Evolutionary conservation across 768 basidiomycete genomes (phyloP).

Genomic region (Mycena capillaripes): DNA sequence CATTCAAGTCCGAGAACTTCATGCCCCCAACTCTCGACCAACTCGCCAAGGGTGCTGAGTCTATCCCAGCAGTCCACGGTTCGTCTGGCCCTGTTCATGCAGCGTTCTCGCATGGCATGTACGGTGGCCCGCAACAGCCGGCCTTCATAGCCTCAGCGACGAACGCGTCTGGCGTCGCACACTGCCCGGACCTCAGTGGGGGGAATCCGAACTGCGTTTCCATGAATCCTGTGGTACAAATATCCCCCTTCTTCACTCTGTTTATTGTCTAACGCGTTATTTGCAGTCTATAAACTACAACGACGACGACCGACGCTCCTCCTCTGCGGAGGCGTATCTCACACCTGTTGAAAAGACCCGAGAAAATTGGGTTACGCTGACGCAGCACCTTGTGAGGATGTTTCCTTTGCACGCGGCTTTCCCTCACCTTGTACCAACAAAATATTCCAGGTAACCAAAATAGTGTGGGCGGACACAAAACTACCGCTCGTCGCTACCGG

Average conservation of each 20-base stretch:
- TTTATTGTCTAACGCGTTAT: neutral
- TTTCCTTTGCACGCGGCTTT: neutral
- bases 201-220: constrained; percentile 68
- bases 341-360: constrained; percentile 63
- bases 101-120: constrained; percentile 26
- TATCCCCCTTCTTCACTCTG: neutral
- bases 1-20: constrained; percentile 19
- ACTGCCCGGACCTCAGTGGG: constrained; percentile 65
- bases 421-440: too few species aligned
- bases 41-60: constrained; percentile 21
- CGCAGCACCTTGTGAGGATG: constrained; percentile 43
- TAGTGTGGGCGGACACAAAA: constrained; percentile 52
- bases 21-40: constrained; percentile 13
- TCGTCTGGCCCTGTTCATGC: constrained; percentile 12
- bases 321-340: constrained; percentile 66
- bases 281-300: constrained; percentile 60
- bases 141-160: constrained; percentile 13
- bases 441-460: constrained; percentile 58
- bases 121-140: constrained; percentile 20
- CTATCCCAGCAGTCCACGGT: constrained; percentile 14
- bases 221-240: constrained; percentile 62
- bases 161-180: constrained; percentile 56
- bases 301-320: constrained; percentile 65
- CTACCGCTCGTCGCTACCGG: constrained; percentile 59
- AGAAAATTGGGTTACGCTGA: constrained; percentile 64